Base-by-base conservation (phyloP, 2,329 filamentous ascomycete species). In the Phyllosticta capitalensis region DNA sequence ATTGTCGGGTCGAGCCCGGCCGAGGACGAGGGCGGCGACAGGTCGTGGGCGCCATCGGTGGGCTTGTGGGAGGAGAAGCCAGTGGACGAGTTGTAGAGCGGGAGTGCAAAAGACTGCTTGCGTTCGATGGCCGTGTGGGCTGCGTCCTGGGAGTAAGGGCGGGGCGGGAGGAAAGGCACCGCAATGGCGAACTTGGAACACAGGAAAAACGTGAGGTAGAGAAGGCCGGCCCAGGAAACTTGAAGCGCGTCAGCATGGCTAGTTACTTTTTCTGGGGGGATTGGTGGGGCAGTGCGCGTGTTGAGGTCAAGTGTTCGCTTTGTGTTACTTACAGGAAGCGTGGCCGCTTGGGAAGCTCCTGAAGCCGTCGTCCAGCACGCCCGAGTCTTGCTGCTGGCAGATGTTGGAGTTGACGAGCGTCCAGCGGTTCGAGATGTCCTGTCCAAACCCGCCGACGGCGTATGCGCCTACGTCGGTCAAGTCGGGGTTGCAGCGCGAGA, bases 141-240 rank as follows among this genome's bases (percentile, higher is more conserved):
- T 54, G 80, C 77, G 62, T 84, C 80, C 59, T 71, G 71, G 45
- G 74, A 71, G 59, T 75, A 76, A 1, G 74, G 71, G 12, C 76
- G 74, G 0, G 78, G 78, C 6, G 81, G 78, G 9, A 89, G 81
- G 70, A 86, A 89, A 1, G 89, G 88, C 30, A 90, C 80, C 9
- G 83, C 86, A 63, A 92, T 84, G 61, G 84, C 82, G 67, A 92
- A 88, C 71, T 92, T 92, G 73, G 86, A 88, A 64, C 89, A 90
- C 21, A 97, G 81, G 78, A 91, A 96, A 55, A 97, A 83, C 1
- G 88, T 88, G 17, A 96, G 81, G 71, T 96, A 96, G 57, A 91
- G 83, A 56, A 96, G 77, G 0, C 92, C 92, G 10, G 87, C 86
- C 65, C 89, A 90, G 4, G 88, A 82, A 62, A 87, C 81, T 81